phyloP scores from a whole-genome alignment of 2,329 filamentous ascomycete genomes.

The Penicillium sp. region DNA sequence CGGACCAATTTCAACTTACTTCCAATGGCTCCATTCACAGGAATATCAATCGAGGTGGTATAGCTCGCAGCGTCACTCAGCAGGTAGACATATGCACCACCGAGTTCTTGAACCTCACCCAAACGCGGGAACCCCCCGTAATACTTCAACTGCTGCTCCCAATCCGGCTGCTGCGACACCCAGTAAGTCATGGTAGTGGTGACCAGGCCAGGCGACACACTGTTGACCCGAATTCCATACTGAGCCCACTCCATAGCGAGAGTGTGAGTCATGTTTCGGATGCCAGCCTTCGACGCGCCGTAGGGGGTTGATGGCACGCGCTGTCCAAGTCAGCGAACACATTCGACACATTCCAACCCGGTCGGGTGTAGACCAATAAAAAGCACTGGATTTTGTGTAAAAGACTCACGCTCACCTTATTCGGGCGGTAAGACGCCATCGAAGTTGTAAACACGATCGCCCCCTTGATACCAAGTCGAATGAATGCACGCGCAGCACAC shows the following conservation, averaged over 20 bases:
- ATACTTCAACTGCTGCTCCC: slow-evolving; percentile 54
- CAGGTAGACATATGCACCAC: slow-evolving; percentile 51
- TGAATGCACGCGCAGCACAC: slow-evolving; percentile 33
- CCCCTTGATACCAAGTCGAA: slow-evolving; percentile 38
- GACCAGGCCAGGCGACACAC: slow-evolving; percentile 44
- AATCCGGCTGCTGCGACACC: slow-evolving; percentile 49
- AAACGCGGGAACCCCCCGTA: slow-evolving; percentile 55
- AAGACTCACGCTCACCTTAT: slow-evolving; percentile 30
- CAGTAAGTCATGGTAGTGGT: slow-evolving; percentile 41
- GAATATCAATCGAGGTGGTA: slow-evolving; percentile 51
- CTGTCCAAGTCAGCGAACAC: slow-evolving; percentile 27
- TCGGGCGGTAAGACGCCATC: slow-evolving; percentile 49
- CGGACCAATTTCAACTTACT: slow-evolving; percentile 17
- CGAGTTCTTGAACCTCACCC: slow-evolving; percentile 52
- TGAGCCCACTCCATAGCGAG: slow-evolving; percentile 49
- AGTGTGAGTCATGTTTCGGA: slow-evolving; percentile 29
- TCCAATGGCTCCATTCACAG: slow-evolving; percentile 50
- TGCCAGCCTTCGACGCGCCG: slow-evolving; percentile 45
- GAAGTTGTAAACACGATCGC: slow-evolving; percentile 46
- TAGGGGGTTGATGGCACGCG: slow-evolving; percentile 44
- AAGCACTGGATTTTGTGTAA: too few relatives aligned
- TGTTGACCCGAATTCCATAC: slow-evolving; percentile 39
- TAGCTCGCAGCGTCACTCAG: slow-evolving; percentile 49
- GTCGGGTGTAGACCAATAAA: neutral
- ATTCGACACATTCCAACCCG: slow-evolving; percentile 20